A percentile compares a stretch with the other conserved stretches of the same genome.
Evolutionary conservation across 176 grass and related monocot genomes (phyloP).

Genomic region (Oryza australiensis): DNA sequence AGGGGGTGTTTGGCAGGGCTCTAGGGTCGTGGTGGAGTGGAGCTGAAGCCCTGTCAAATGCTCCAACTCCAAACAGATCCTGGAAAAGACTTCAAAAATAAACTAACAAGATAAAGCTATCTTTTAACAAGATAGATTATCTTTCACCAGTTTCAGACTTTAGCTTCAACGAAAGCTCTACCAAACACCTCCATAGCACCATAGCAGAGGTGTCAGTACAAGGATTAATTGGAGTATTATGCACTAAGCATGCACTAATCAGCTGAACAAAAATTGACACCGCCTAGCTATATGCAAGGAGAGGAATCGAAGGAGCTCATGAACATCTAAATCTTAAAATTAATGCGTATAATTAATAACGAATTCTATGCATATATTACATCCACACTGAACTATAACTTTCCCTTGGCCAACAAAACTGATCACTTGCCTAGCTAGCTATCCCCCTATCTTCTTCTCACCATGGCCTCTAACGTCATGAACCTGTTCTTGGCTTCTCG

Average conservation of each 20-base stretch:
- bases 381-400: not conserved
- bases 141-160: too few relatives aligned
- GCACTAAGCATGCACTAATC: not conserved
- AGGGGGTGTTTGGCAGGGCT: too few relatives aligned
- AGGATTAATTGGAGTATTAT: not conserved
- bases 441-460: not conserved
- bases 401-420: conserved; percentile 24
- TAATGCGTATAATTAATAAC: conserved; percentile 8
- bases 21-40: too few relatives aligned
- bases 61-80: too few relatives aligned
- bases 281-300: not conserved
- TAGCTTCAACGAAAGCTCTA: too few relatives aligned
- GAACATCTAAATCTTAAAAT: not conserved
- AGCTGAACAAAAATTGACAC: not conserved
- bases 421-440: not conserved
- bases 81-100: too few relatives aligned
- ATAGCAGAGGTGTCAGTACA: not conserved
- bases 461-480: not conserved
- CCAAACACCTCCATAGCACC: too few relatives aligned
- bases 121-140: too few relatives aligned
- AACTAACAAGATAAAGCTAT: too few relatives aligned
- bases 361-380: conserved; percentile 12
- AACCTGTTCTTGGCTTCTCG: too few relatives aligned
- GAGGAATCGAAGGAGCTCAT: not conserved
- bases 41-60: too few relatives aligned